Evolutionary conservation across 2,329 filamentous ascomycete species (phyloP).

Genomic region (Cladosporium phlei): DNA sequence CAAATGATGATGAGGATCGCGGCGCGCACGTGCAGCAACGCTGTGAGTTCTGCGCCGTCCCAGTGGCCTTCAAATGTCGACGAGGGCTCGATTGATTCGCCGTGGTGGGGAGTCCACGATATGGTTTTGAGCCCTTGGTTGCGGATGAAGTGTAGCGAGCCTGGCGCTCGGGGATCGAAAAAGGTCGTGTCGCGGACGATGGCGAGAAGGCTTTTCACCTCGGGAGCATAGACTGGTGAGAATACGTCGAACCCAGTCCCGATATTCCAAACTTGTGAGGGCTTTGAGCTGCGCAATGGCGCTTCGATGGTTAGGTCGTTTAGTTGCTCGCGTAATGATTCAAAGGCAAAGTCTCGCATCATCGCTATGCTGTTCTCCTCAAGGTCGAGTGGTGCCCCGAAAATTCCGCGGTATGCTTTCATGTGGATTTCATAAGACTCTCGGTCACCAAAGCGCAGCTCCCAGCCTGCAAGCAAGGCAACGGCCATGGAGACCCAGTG

Average conservation of each 20-base stretch:
- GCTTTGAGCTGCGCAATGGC: background rate
- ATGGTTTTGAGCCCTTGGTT: constrained; percentile 19
- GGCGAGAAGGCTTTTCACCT: constrained; percentile 18
- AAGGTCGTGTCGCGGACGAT: constrained; percentile 8
- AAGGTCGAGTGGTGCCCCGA: constrained; percentile 10
- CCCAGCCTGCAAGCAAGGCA: constrained; percentile 24
- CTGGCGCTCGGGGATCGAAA: constrained; percentile 6
- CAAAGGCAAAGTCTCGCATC: constrained; percentile 20
- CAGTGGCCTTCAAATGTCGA: constrained; percentile 15
- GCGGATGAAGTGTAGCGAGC: constrained; percentile 8
- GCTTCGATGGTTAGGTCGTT: constrained; percentile 15
- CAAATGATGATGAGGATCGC: constrained; percentile 9
- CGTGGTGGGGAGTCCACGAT: constrained; percentile 22
- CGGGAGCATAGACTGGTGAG: constrained; percentile 11
- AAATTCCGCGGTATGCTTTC: constrained; percentile 11
- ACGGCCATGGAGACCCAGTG: constrained; percentile 20
- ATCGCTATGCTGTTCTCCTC: constrained; percentile 19
- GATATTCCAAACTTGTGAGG: constrained; percentile 2
- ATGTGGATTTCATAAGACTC: constrained; percentile 21
- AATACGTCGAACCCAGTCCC: constrained; percentile 19
- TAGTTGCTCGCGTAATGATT: constrained; percentile 17
- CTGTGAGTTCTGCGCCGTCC: constrained; percentile 18
- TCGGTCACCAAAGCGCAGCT: constrained; percentile 21
- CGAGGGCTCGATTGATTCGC: constrained; percentile 12
- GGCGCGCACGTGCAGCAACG: constrained; percentile 20